These are phyloP conservation scores for Globisporangium camurandrum DNA, from an alignment of 352 stramenopile species.

Conservation along the genomic window DNA sequence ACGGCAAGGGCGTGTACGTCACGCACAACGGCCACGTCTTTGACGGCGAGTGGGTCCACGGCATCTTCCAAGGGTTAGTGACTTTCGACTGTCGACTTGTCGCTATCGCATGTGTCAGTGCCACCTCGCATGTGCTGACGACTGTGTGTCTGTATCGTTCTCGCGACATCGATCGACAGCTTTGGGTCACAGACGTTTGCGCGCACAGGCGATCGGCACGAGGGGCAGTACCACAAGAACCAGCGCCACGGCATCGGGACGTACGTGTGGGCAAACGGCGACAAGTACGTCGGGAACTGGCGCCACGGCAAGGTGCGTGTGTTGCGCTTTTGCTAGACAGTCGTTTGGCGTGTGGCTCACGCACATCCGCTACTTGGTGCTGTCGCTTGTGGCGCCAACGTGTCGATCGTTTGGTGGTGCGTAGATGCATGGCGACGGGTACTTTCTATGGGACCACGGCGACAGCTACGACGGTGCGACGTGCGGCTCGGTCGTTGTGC, in stretches of 20 bases:
- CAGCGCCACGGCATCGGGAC: slow-evolving; percentile 76
- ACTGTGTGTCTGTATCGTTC: neutral
- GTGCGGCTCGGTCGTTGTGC: neutral
- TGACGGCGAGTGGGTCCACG: slow-evolving; percentile 75
- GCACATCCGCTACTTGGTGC: too few relatives aligned
- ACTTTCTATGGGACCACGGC: slow-evolving; percentile 68
- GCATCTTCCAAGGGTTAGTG: slow-evolving; percentile 76
- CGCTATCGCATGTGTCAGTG: too few relatives aligned
- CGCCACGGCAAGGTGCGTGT: slow-evolving; percentile 58
- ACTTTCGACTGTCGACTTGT: neutral
- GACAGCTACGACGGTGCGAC: slow-evolving; percentile 68
- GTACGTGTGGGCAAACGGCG: slow-evolving; percentile 85
- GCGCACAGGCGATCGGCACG: slow-evolving; percentile 72
- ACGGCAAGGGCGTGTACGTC: slow-evolving; percentile 54
- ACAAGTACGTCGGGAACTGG: slow-evolving; percentile 87
- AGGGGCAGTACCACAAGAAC: slow-evolving; percentile 85
- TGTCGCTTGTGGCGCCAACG: neutral
- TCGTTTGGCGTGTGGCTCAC: neutral
- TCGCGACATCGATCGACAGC: slow-evolving; percentile 19
- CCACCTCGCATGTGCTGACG: neutral
- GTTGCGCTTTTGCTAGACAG: too few relatives aligned
- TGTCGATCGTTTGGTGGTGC: neutral
- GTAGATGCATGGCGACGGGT: slow-evolving; percentile 70
- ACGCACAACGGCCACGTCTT: slow-evolving; percentile 57
- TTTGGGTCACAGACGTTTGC: slow-evolving; percentile 83